These are phyloP conservation scores for Glarea lozoyensis DNA, from an alignment of 495 filamentous ascomycete genomes.

Conservation along the genomic window DNA sequence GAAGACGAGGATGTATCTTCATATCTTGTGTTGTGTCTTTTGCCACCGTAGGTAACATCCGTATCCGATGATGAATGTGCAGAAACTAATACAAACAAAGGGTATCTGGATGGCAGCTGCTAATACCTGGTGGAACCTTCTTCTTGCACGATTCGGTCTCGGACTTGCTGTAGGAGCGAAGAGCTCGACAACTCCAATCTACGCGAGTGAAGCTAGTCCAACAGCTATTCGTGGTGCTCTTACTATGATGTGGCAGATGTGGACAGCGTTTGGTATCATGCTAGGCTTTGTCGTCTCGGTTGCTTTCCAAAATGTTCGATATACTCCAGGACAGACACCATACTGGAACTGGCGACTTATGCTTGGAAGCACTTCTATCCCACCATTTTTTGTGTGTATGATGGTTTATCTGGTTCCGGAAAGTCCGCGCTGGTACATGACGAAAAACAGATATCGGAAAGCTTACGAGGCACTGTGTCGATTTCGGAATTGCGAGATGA, in stretches of 20 bases:
- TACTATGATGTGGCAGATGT: conserved; percentile 83
- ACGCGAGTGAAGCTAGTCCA: conserved; percentile 67
- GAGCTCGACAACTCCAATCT: conserved; percentile 57
- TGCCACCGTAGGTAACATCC: neutral
- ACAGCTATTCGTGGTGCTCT: conserved; percentile 66
- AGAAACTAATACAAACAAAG: neutral
- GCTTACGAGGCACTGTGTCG: conserved; percentile 51
- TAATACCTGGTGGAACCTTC: conserved; percentile 53
- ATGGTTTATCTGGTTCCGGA: conserved; percentile 36
- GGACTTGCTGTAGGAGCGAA: conserved; percentile 66
- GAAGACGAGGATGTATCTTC: neutral
- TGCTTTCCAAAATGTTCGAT: too few relatives aligned
- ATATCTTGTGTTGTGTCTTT: neutral
- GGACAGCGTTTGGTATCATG: conserved; percentile 76
- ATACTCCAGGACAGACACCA: too few relatives aligned
- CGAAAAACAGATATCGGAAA: conserved; percentile 50
- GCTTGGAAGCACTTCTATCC: conserved; percentile 67
- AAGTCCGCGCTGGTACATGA: conserved; percentile 52
- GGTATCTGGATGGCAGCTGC: conserved; percentile 40
- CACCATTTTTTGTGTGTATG: conserved; percentile 54
- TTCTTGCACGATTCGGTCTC: conserved; percentile 53
- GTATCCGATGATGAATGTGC: neutral
- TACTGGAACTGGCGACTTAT: conserved; percentile 80
- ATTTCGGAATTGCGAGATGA: conserved; percentile 55
- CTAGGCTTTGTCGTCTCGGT: conserved; percentile 49